Evolutionary conservation across 345 rosid genomes (phyloP), one percentile per base, ranked within the genome.

Genomic region (Theobroma cacao): DNA sequence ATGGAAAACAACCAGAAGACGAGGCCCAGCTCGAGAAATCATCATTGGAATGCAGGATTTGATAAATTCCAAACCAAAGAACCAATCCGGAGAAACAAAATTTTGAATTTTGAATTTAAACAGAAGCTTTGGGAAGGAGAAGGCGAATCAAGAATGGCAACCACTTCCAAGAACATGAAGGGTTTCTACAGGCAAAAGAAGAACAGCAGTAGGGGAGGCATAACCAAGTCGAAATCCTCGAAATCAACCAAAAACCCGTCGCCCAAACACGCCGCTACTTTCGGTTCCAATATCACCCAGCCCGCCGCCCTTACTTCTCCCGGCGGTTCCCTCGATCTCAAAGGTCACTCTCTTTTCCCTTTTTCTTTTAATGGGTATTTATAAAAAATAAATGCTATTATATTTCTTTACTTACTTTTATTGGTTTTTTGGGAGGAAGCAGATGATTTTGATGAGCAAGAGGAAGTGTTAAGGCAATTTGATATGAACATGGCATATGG

Each of bases 401-500:
- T 38, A 40, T 11, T n/a, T n/a, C n/a, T n/a, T n/a, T n/a, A n/a
- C n/a, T n/a, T n/a, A n/a, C n/a, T n/a, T n/a, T n/a, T n/a, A n/a
- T n/a, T n/a, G n/a, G n/a, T n/a, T n/a, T n/a, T n/a, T n/a, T n/a
- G n/a, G n/a, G n/a, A n/a, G 31, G 24, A 4, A 65, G 63, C 79
- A 94, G 97, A 79, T 40, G 92, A 80, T 68, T 82, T 78, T 50
- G 86, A 78, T 31, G 75, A 86, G 70, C 41, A 75, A 17, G 97
- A 92, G 81, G 86, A 83, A 60, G 80, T 83, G 53, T 76, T 94
- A 50, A 89, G 89, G 86, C 90, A 91, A 62, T 94, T 94, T 74
- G 97, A 94, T 85, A 88, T 94, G 94, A 85, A 90, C 90, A 90
- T 91, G 85, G 86, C 90, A 0, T 94, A 88, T 18, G 98, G 98